Percentiles rank a stretch among this genome's conserved stretches.
Evolutionary conservation across 805 yeast species (phyloP).

Genomic region (Kazachstania kunashirensis): DNA sequence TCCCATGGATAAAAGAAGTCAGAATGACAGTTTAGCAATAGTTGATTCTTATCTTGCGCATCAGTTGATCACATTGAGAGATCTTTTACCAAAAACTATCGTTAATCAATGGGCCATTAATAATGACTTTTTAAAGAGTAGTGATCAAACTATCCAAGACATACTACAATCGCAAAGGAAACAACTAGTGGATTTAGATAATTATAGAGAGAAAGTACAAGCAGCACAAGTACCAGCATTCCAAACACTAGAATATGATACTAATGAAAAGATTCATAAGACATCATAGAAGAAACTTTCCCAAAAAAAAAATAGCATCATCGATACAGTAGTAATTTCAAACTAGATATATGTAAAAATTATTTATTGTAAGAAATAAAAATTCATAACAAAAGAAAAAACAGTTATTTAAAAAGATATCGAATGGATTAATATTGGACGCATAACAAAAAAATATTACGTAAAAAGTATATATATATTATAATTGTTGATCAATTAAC

Average conservation of each 20-base stretch:
- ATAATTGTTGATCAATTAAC: constrained; percentile 4
- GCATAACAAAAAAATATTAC: not conserved
- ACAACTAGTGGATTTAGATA: constrained; percentile 36
- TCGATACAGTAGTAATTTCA: no score
- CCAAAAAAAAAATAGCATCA: no score
- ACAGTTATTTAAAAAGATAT: not conserved
- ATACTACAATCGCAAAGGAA: constrained; percentile 33
- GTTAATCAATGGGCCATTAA: constrained; percentile 32
- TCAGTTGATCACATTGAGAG: constrained; percentile 31
- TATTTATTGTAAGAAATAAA: no score
- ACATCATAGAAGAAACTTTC: constrained; percentile 5
- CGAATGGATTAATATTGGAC: no score
- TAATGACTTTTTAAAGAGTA: constrained; percentile 29
- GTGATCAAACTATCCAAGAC: constrained; percentile 22
- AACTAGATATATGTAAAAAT: not conserved
- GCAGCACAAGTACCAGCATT: constrained; percentile 35
- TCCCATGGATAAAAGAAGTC: not conserved
- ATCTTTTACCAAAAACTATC: constrained; percentile 28
- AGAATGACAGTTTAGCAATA: constrained; percentile 16
- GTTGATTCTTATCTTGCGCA: constrained; percentile 26
- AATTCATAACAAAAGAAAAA: not conserved
- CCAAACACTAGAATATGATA: constrained; percentile 37
- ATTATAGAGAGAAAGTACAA: constrained; percentile 37
- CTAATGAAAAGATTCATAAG: constrained; percentile 42
- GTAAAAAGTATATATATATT: constrained; percentile 3